phyloP scores from a whole-genome alignment of 768 basidiomycete species.

The Leucosporidium scottii region DNA sequence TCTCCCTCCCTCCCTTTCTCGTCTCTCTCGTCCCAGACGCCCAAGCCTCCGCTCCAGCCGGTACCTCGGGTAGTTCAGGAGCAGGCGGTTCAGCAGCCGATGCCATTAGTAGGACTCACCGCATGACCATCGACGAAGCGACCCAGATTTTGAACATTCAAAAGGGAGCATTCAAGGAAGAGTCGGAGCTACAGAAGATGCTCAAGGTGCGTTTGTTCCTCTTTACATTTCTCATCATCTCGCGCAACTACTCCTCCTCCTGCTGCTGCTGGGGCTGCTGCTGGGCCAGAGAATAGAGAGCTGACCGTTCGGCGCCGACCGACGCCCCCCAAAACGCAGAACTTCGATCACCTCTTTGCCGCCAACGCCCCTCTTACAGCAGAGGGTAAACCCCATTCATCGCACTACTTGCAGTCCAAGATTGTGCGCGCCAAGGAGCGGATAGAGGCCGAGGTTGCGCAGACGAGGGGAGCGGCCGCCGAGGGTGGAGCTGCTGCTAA shows the following conservation, averaged over 20 bases:
- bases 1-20: background rate
- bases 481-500: background rate
- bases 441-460: slow-evolving; percentile 71
- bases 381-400: slow-evolving; percentile 49
- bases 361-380: slow-evolving; percentile 56
- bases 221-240: too few species aligned
- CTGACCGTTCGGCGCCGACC: too few species aligned
- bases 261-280: too few species aligned
- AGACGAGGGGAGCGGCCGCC: background rate
- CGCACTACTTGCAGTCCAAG: slow-evolving; percentile 93
- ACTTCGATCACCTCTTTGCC: slow-evolving; percentile 88
- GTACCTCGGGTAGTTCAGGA: slow-evolving; percentile 62
- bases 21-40: slow-evolving; percentile 51
- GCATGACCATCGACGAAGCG: slow-evolving; percentile 94
- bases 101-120: slow-evolving; percentile 71
- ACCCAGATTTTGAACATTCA: slow-evolving; percentile 74
- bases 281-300: too few species aligned
- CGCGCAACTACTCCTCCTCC: too few species aligned
- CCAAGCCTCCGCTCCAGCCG: slow-evolving; percentile 50
- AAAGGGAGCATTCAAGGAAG: slow-evolving; percentile 17
- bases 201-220: slow-evolving; percentile 54
- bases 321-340: too few species aligned
- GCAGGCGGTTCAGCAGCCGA: slow-evolving; percentile 66
- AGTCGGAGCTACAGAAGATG: slow-evolving; percentile 47
- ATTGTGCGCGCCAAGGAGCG: slow-evolving; percentile 90